Percentiles rank a stretch among this genome's conserved stretches.
Conservation (phyloP, 2,329 filamentous ascomycete genomes). For the Pestalotiopsis sp. region DNA sequence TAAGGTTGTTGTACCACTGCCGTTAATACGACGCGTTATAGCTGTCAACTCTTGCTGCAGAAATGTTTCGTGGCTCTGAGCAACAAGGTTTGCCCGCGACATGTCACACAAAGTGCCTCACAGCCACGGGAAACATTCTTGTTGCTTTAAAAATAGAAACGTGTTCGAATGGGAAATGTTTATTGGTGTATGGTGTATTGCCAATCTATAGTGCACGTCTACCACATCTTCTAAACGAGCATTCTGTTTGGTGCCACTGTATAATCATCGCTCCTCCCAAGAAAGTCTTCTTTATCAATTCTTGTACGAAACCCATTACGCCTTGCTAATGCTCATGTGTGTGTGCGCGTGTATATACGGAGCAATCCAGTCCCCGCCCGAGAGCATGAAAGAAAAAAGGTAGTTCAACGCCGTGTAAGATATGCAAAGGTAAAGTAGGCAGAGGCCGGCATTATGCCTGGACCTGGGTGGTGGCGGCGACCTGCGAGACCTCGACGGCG, state of each 20-base stretch:
- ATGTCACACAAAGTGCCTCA: neutral
- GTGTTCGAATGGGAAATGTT: neutral
- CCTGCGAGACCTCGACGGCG: conserved; percentile 22
- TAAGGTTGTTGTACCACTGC: no score
- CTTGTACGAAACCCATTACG: neutral
- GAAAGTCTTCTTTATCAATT: neutral
- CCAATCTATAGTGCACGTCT: neutral
- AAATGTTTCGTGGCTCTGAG: no score
- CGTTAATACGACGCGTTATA: no score
- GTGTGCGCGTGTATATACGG: neutral
- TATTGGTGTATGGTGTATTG: neutral
- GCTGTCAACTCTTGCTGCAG: no score
- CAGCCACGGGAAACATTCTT: neutral
- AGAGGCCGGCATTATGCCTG: conserved; percentile 9
- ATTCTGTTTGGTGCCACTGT: neutral
- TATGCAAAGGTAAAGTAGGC: neutral
- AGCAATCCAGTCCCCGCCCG: neutral
- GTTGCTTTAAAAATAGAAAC: neutral
- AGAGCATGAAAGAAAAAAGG: neutral
- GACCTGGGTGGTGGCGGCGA: conserved; percentile 4
- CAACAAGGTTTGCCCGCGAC: no score
- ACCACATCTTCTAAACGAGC: neutral
- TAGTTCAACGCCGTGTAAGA: neutral
- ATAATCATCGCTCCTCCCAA: neutral
- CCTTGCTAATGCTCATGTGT: neutral